Base-by-base conservation (phyloP, 441 rosid genomes). In the Arabidopsis hybrid region DNA sequence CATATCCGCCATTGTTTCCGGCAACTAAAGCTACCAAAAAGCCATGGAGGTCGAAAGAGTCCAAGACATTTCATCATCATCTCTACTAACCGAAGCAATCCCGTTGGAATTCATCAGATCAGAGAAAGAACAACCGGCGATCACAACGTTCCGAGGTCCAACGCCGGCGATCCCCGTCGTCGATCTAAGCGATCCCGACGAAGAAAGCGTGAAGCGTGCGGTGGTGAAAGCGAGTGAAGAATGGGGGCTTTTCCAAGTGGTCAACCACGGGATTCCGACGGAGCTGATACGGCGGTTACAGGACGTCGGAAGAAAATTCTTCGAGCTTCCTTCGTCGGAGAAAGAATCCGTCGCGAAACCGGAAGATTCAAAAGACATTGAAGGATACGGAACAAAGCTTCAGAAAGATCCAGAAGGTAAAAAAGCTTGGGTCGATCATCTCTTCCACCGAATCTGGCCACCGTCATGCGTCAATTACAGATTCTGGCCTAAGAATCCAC, bases 371-470 rank as follows among this genome's bases (percentile, higher is more conserved):
- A 67, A 72, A 8, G 65, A 72, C 2, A 26, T 82, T 2, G 96
- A 91, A 80, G 96, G 98, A 0, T 91, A 94, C 29, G 98, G 96
- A 11, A 85, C 79, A 7, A 77, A 71, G 47, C 78, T 89, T 6
- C 89, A 80, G 59, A 87, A 84, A 66, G 91, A 89, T 18, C 39
- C 79, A 10, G 66, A 87, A 8, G 92, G 83, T 3, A 91, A 85
- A 67, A 89, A 88, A 76, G 78, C 83, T 5, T 94, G 98, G 98
- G 89, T 80, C 1, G 97, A 91, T 79, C 93, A 91, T 73, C 86
- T 91, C 62, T 94, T 94, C 47, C 96, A 94, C 71, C 82, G 47
- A 65, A 81, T 94, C 39, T 94, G 91, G 95, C 98, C 98, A 16
- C 90, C 90, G 36, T 60, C 84, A 1, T 52, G 75, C 26, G 77